These are phyloP conservation scores for Chalaropsis thielavioides DNA, from an alignment of 2,329 filamentous ascomycete genomes.

Conservation along the genomic window DNA sequence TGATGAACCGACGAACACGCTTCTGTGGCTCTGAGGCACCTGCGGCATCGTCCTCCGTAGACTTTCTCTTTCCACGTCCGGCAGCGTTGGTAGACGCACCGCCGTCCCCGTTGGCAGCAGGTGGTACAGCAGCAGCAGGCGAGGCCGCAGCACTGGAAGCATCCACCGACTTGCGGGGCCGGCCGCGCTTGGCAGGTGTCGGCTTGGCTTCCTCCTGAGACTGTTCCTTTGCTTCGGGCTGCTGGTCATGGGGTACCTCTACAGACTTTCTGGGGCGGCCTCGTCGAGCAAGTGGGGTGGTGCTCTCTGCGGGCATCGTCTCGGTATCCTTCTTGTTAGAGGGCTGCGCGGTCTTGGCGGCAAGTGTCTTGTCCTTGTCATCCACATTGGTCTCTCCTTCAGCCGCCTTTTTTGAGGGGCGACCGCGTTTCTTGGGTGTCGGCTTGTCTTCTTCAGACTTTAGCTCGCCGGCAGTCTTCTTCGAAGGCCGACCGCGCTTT, in stretches of 20 bases:
- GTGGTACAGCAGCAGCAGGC: not conserved
- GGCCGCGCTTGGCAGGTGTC: slow-evolving; percentile 11
- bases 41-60: not conserved
- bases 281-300: slow-evolving; percentile 25
- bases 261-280: slow-evolving; percentile 21
- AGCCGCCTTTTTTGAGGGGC: not conserved
- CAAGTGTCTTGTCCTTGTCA: not conserved
- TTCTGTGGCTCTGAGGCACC: not conserved
- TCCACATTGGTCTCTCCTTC: not conserved
- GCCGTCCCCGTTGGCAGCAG: not conserved
- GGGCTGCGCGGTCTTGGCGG: not conserved
- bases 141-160: not conserved
- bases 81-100: not conserved
- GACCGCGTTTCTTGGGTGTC: slow-evolving; percentile 5
- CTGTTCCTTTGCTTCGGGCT: not conserved
- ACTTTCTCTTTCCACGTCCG: slow-evolving; percentile 14
- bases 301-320: slow-evolving; percentile 24
- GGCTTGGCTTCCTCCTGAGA: slow-evolving; percentile 15
- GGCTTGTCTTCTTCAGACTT: not conserved
- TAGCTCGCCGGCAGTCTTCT: not conserved
- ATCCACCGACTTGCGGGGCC: slow-evolving; percentile 12
- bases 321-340: not conserved
- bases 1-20: slow-evolving; percentile 11
- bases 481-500: slow-evolving; percentile 7
- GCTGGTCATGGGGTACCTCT: slow-evolving; percentile 20